Conservation (phyloP, 306 rosid genomes). For the Vigna mungo region DNA sequence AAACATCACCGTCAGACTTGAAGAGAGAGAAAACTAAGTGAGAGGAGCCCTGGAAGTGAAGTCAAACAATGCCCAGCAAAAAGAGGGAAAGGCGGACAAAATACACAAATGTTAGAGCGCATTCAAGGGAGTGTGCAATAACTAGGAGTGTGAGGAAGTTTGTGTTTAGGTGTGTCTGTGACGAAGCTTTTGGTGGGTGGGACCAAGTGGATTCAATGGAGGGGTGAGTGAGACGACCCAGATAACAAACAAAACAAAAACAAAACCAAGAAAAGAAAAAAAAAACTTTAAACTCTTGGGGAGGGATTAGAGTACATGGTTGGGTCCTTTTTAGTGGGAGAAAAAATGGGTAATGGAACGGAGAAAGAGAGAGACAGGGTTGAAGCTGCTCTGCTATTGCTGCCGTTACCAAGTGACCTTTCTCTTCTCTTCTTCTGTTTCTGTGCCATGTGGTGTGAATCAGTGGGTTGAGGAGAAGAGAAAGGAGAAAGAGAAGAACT, state of each 20-base stretch:
- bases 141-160: background rate
- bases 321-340: background rate
- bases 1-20: background rate
- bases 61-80: slow-evolving; percentile 50
- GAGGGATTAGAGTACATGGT: slow-evolving; percentile 9
- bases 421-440: slow-evolving; percentile 24
- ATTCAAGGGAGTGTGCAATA: slow-evolving; percentile 31
- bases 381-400: background rate
- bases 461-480: background rate
- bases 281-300: background rate
- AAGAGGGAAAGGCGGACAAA: background rate
- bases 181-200: background rate
- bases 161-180: background rate
- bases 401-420: background rate
- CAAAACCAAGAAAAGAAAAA: background rate
- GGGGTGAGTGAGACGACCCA: slow-evolving; percentile 17
- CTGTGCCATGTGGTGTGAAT: slow-evolving; percentile 43
- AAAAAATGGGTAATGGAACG: background rate
- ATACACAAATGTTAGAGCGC: slow-evolving; percentile 11
- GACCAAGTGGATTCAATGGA: slow-evolving; percentile 39
- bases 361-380: slow-evolving; percentile 19
- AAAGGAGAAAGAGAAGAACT: background rate
- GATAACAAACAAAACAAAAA: background rate
- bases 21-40: background rate
- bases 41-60: slow-evolving; percentile 40